Conservation (phyloP, 306 rosid species). For the Rosa multiflora region DNA sequence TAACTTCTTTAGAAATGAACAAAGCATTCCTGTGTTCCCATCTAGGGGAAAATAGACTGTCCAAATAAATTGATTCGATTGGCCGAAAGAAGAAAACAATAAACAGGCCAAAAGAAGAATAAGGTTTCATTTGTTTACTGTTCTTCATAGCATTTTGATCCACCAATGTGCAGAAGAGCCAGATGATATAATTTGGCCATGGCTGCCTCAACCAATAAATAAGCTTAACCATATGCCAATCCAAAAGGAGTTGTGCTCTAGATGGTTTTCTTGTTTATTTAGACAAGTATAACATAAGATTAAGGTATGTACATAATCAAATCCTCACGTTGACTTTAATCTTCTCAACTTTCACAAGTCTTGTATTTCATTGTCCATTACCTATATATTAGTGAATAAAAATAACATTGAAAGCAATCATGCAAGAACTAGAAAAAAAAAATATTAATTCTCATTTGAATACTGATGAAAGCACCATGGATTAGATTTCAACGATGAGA, state of each 20-base stretch:
- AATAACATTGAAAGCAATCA: neutral
- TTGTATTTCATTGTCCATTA: neutral
- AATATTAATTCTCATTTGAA: neutral
- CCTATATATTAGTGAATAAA: neutral
- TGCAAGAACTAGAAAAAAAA: neutral
- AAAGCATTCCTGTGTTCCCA: conserved; percentile 22
- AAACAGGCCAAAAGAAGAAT: neutral
- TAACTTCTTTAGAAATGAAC: neutral
- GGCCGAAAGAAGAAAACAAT: neutral
- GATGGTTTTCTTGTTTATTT: neutral
- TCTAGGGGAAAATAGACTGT: neutral
- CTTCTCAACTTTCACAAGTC: neutral
- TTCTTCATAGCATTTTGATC: neutral
- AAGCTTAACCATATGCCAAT: neutral
- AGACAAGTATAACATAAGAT: neutral
- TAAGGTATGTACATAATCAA: neutral
- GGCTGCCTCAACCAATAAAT: neutral
- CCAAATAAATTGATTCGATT: neutral
- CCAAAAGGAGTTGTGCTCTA: neutral
- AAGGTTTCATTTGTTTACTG: neutral
- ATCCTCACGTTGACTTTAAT: neutral
- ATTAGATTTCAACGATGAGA: neutral
- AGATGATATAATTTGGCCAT: neutral
- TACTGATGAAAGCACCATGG: neutral
- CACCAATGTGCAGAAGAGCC: neutral